phyloP scores from a whole-genome alignment of 306 rosid species.

The Purshia tridentata region DNA sequence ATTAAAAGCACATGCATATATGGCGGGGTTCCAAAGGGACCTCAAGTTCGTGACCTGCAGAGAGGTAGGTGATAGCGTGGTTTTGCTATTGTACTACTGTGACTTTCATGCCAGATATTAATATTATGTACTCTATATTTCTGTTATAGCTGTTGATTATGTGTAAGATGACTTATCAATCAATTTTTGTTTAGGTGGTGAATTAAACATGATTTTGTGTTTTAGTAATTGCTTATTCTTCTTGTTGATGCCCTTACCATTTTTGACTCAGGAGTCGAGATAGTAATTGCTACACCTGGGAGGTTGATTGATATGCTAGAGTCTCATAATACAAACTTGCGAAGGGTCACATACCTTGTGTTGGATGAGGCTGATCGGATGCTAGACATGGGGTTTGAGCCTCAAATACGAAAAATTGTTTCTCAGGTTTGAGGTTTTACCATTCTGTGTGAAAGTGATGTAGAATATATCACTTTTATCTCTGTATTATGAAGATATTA shows the following conservation, averaged over 20 bases:
- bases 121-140: not conserved
- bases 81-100: not conserved
- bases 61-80: constrained; percentile 63
- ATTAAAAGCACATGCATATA: constrained; percentile 94
- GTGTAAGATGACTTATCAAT: constrained; percentile 1
- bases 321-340: constrained; percentile 94
- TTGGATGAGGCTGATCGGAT: constrained; percentile 97
- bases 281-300: constrained; percentile 96
- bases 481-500: not conserved
- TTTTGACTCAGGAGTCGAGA: constrained; percentile 77
- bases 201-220: constrained; percentile 4
- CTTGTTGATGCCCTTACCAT: constrained; percentile 25
- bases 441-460: not conserved
- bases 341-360: constrained; percentile 94
- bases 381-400: constrained; percentile 99
- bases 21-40: constrained; percentile 99
- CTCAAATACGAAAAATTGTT: constrained; percentile 90
- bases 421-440: constrained; percentile 66
- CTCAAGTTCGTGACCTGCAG: constrained; percentile 98
- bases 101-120: not conserved
- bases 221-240: constrained; percentile 9
- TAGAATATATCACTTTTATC: not conserved
- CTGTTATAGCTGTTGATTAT: not conserved
- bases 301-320: constrained; percentile 99
- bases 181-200: not conserved